Evolutionary conservation across 768 basidiomycete species (phyloP).

Genomic region (Leucocoprinus birnbaumii): DNA sequence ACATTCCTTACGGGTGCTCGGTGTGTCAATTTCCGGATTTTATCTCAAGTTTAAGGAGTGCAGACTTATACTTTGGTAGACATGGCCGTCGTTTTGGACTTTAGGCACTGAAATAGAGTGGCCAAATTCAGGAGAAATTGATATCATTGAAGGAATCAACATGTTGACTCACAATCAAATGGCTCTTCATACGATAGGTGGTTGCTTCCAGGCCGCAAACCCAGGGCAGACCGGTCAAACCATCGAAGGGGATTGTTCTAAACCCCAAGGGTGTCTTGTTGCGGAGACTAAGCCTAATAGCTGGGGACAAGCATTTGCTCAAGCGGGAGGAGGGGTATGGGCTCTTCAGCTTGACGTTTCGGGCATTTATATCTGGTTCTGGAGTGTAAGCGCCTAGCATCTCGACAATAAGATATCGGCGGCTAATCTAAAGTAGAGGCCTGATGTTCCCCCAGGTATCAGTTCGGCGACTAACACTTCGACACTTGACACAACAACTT

Average conservation of each 20-base stretch:
- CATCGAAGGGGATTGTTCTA: conserved; percentile 53
- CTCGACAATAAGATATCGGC: not conserved
- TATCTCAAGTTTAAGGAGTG: not conserved
- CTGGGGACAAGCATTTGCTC: conserved; percentile 66
- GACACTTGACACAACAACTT: conserved; percentile 36
- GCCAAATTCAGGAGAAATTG: conserved; percentile 49
- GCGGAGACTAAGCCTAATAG: conserved; percentile 55
- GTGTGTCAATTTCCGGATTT: conserved; percentile 27
- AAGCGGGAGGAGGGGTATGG: conserved; percentile 72
- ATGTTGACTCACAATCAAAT: conserved; percentile 65
- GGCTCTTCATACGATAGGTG: conserved; percentile 67
- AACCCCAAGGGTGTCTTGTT: conserved; percentile 65
- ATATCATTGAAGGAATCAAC: conserved; percentile 85
- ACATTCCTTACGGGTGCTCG: conserved; percentile 51
- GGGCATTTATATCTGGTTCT: conserved; percentile 41
- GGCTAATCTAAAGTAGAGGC: conserved; percentile 25
- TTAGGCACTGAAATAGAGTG: conserved; percentile 35
- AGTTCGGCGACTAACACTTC: conserved; percentile 29
- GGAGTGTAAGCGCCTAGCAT: conserved; percentile 31
- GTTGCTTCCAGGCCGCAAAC: conserved; percentile 35
- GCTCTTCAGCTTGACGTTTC: conserved; percentile 66
- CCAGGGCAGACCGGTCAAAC: conserved; percentile 45
- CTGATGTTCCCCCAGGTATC: conserved; percentile 39
- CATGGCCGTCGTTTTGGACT: conserved; percentile 52
- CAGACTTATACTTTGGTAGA: conserved; percentile 20